Evolutionary conservation across 768 basidiomycete genomes (phyloP).

Genomic region (Stropharia rugosoannulata): DNA sequence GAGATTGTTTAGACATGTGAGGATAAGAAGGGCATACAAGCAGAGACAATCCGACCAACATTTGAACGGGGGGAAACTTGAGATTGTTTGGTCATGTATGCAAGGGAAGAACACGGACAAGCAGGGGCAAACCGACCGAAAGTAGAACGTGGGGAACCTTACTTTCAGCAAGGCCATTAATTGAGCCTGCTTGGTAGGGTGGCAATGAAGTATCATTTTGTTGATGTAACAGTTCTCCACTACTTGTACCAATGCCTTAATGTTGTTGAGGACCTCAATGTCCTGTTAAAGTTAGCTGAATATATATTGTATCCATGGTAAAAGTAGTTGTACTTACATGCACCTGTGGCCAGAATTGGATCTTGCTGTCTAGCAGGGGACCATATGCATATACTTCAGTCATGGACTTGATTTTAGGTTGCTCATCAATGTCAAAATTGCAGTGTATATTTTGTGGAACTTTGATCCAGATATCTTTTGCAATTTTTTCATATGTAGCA

Average conservation of each 20-base stretch:
- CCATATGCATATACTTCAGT: not conserved
- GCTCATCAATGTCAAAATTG: not conserved
- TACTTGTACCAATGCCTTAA: not conserved
- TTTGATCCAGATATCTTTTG: not conserved
- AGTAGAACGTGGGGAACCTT: too few species aligned
- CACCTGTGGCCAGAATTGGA: not conserved
- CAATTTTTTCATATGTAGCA: not conserved
- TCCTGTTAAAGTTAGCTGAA: not conserved
- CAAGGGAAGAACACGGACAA: too few species aligned
- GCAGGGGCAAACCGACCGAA: too few species aligned
- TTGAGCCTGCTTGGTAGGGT: not conserved
- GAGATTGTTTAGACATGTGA: too few species aligned
- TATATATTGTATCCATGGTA: not conserved
- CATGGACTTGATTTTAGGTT: not conserved
- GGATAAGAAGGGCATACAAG: too few species aligned
- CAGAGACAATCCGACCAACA: too few species aligned
- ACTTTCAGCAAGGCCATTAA: too few species aligned
- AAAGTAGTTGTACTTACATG: not conserved
- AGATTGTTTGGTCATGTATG: too few species aligned
- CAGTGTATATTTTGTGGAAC: not conserved
- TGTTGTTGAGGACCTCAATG: not conserved
- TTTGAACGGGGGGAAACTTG: too few species aligned
- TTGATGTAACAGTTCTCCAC: not conserved
- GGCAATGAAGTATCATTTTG: not conserved
- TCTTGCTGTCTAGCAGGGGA: not conserved